Evolutionary conservation across 306 rosid genomes (phyloP).

Genomic region (Castanospermum australe): DNA sequence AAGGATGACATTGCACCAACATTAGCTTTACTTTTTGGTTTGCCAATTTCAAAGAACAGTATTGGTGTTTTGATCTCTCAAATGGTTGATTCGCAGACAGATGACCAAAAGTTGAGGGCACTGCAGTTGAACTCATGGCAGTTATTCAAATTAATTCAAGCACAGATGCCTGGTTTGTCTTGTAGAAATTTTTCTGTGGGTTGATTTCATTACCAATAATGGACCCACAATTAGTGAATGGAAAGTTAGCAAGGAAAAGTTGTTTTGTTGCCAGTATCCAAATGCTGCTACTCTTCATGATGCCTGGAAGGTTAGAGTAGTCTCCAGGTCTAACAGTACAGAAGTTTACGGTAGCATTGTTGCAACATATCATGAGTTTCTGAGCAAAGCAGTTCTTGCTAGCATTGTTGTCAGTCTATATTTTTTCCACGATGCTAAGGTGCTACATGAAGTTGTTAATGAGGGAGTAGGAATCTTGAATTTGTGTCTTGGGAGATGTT

Average conservation of each 20-base stretch:
- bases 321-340: conserved; percentile 49
- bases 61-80: conserved; percentile 73
- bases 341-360: conserved; percentile 46
- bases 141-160: conserved; percentile 80
- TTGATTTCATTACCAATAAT: conserved; percentile 41
- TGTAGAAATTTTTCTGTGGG: conserved; percentile 58
- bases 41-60: conserved; percentile 91
- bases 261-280: conserved; percentile 68
- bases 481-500: no score
- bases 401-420: no score
- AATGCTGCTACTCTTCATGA: conserved; percentile 65
- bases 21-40: conserved; percentile 80
- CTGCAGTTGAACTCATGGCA: conserved; percentile 94
- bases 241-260: conserved; percentile 53
- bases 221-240: conserved; percentile 43
- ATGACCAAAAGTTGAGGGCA: conserved; percentile 69
- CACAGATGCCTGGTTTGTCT: conserved; percentile 71
- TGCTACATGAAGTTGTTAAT: no score
- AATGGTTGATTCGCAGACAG: conserved; percentile 54
- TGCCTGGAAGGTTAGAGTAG: conserved; percentile 61
- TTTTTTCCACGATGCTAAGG: no score
- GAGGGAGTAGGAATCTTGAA: no score
- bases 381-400: conserved; percentile 62
- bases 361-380: conserved; percentile 71
- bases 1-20: conserved; percentile 94